Evolutionary conservation across 495 filamentous ascomycete species (phyloP), one percentile per base, ranked within the genome.

Genomic region (Bathelium albidoporum): DNA sequence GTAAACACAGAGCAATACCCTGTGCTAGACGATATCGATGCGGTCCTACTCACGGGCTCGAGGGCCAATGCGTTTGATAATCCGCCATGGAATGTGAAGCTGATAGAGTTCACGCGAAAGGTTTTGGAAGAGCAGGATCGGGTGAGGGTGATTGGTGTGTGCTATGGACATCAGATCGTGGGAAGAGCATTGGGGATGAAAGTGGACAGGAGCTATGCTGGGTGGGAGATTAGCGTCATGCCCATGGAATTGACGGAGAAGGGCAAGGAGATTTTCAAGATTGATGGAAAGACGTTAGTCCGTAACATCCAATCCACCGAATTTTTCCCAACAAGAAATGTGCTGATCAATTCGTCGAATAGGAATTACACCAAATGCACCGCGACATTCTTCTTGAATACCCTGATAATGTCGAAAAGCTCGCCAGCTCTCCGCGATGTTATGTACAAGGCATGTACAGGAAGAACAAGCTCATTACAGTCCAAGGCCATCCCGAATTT

Each of bases 401-500:
- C 20, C 91, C 93, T 0, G 68, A 76, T 0, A 82, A 80, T 31
- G 83, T 85, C 16, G 77, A 85, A 43, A 68, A 77, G 5, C 80
- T 97, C 0, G 91, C 87, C 5, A 80, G 79, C 18, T 89, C 88
- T 1, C 77, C 79, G 11, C 72, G 75, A 7, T 96, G 92, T 70
- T 72, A 76, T 2, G 83, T 93, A 28, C 93, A 97, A 70, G 89
- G 87, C 61, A 91, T 96, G 84, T 87, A 94, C 71, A 68, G 79
- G 10, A 82, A 85, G 22, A 76, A 77, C 16, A 76, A 79, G 7
- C 77, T 89, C 64, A 85, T 97, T 34, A 87, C 89, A 0, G 84
- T 96, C 2, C 92, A 97, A 73, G 92, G 91, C 3, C 93, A 97
- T 71, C 93, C 93, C 7, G 93, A 97, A 73, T 96, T 94, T 70